These are phyloP conservation scores for Quercus rubra DNA, from an alignment of 306 rosid species.

Conservation along the genomic window DNA sequence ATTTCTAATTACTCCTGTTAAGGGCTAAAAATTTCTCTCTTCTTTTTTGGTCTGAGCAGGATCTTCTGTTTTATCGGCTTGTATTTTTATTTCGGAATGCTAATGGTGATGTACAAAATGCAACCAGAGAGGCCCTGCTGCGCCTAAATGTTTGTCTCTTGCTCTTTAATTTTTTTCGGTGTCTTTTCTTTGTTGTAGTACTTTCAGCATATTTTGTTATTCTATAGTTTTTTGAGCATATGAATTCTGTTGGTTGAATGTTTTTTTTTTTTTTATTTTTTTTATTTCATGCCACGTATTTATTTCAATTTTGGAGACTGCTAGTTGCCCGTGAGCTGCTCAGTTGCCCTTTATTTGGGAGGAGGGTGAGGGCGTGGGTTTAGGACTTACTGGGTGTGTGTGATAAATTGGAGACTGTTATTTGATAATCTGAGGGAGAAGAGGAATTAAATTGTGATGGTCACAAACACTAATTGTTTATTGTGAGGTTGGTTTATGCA, in stretches of 20 bases:
- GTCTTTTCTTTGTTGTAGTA: not conserved
- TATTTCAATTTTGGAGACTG: not conserved
- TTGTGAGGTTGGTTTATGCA: not conserved
- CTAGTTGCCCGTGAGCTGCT: too few species aligned
- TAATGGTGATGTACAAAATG: slow-evolving; percentile 59
- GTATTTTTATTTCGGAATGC: slow-evolving; percentile 51
- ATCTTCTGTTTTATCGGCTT: slow-evolving; percentile 55
- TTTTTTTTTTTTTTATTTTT: not conserved
- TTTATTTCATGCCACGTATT: too few species aligned
- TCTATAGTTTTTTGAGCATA: not conserved
- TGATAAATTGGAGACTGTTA: not conserved
- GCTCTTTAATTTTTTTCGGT: not conserved
- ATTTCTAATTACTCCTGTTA: not conserved
- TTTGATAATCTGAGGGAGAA: not conserved
- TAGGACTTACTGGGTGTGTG: too few species aligned
- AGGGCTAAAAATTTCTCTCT: slow-evolving; percentile 11
- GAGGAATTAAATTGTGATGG: not conserved
- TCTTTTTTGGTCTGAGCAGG: slow-evolving; percentile 43
- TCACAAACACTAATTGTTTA: not conserved
- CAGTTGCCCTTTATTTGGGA: too few species aligned
- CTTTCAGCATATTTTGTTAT: slow-evolving; percentile 4
- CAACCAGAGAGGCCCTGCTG: slow-evolving; percentile 64
- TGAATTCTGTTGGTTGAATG: not conserved
- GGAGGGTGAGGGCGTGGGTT: too few species aligned
- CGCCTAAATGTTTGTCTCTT: slow-evolving; percentile 57